phyloP scores from a whole-genome alignment of 306 rosid genomes.

The Ochetophila trinervis region DNA sequence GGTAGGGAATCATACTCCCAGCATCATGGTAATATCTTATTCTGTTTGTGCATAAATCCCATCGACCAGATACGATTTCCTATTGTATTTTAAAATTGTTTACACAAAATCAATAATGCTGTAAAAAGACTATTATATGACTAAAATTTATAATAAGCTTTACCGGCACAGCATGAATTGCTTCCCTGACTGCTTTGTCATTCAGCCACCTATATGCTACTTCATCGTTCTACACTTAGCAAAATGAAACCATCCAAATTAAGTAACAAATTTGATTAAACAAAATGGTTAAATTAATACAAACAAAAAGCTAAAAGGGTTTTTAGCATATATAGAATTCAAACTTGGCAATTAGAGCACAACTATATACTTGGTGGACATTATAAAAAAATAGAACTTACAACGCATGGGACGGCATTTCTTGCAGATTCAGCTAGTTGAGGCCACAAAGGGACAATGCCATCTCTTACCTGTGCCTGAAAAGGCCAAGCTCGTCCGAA shows the following conservation, averaged over 20 bases:
- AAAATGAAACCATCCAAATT: background rate
- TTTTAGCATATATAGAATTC: too few species aligned
- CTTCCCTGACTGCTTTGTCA: slow-evolving; percentile 49
- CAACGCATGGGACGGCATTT: slow-evolving; percentile 33
- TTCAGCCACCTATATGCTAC: slow-evolving; percentile 66
- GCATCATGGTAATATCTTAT: slow-evolving; percentile 31
- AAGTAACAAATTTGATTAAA: background rate
- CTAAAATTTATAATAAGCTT: background rate
- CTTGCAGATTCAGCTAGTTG: slow-evolving; percentile 15
- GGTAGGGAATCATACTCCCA: slow-evolving; percentile 85
- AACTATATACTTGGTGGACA: background rate
- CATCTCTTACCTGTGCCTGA: slow-evolving; percentile 49
- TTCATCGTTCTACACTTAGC: slow-evolving; percentile 43
- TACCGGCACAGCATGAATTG: slow-evolving; percentile 61
- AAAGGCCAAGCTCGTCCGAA: slow-evolving; percentile 85
- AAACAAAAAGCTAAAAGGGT: too few species aligned
- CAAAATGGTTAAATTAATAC: too few species aligned
- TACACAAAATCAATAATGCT: background rate
- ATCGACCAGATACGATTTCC: slow-evolving; percentile 49
- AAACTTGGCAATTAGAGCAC: background rate
- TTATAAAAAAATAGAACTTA: slow-evolving; percentile 2
- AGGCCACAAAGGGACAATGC: slow-evolving; percentile 67
- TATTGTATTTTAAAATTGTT: too few species aligned
- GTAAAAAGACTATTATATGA: background rate
- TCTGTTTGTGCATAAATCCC: slow-evolving; percentile 60